A percentile compares a stretch with the other conserved stretches of the same genome.
Evolutionary conservation across 108 stramenopile species (phyloP).

Genomic region (Seminavis robusta): DNA sequence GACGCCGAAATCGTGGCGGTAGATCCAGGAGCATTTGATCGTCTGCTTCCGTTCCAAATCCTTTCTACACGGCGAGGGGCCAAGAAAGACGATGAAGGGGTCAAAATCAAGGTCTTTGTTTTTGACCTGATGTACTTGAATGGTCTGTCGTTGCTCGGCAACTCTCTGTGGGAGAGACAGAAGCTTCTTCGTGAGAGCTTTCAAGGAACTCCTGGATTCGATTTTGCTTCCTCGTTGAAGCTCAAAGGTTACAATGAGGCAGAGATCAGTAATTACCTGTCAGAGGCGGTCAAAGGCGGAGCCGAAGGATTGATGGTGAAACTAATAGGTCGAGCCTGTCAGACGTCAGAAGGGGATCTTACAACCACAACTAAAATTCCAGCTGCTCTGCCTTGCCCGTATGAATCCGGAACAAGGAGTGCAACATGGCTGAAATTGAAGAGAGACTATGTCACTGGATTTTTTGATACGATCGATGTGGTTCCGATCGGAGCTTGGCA

Average conservation of each 20-base stretch:
- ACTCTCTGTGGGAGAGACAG: constrained; percentile 52
- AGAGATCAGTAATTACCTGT: constrained; percentile 35
- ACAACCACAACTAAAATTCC: neutral
- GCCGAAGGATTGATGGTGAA: constrained; percentile 92
- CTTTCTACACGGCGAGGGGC: constrained; percentile 34
- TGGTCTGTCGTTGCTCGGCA: constrained; percentile 58
- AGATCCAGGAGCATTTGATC: constrained; percentile 23
- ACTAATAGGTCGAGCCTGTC: constrained; percentile 23
- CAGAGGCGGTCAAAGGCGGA: constrained; percentile 60
- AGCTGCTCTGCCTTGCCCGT: neutral
- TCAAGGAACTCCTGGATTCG: constrained; percentile 53
- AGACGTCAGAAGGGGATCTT: constrained; percentile 15
- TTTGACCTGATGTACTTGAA: constrained; percentile 88
- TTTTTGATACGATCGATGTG: constrained; percentile 87
- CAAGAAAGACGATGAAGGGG: constrained; percentile 45
- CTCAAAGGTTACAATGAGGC: constrained; percentile 47
- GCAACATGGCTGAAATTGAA: constrained; percentile 87
- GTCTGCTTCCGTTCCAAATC: constrained; percentile 82
- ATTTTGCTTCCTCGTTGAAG: constrained; percentile 23
- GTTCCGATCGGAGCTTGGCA: constrained; percentile 88
- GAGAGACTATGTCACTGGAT: constrained; percentile 85
- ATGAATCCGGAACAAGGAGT: constrained; percentile 43
- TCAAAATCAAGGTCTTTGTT: constrained; percentile 71
- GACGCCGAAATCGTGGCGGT: constrained; percentile 87
- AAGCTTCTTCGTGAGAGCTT: constrained; percentile 41